Base-by-base conservation (phyloP, 306 rosid species). In the Sindora glabra region DNA sequence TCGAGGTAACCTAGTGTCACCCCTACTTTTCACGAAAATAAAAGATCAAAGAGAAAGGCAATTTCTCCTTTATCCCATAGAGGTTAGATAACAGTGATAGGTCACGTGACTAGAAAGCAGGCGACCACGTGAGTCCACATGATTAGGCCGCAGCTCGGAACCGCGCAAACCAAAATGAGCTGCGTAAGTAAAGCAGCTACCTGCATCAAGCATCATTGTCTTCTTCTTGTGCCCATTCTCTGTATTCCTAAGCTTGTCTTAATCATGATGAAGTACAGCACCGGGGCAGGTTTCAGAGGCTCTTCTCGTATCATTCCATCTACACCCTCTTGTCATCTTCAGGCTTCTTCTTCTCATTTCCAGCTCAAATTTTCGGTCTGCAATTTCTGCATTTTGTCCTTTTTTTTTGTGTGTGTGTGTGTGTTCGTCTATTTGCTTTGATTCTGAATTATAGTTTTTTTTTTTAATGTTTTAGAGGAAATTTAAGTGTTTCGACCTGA, bases 241-340 rank as follows among this genome's bases (percentile, higher is more conserved):
- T 34, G 11, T 34, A 4, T 29, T 29, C 8, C 5, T 29, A n/a
- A n/a, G n/a, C n/a, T n/a, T n/a, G n/a, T n/a, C n/a, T n/a, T n/a
- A n/a, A n/a, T n/a, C 39, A 19, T 48, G 36, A 6, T 49, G n/a
- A 92, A 89, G 99, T 82, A 79, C 68, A 78, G 76, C 56, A 21
- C 74, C 46, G 68, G 83, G 61, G 62, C 82, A 70, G 77, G 76
- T 79, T 77, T 76, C 83, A 70, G 79, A 69, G 62, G 74, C 74
- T 80, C 95, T 44, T 65, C 90, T 57, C 69, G 64, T 51, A 65
- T 79, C 16, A 80, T 79, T 60, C 82, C 79, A 65, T 77, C 80
- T 45, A 46, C 60, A 34, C 79, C 78, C 29, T 73, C 85, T 21
- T 83, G 56, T 72, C 79, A 59, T 2, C 69, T 79, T 58, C 79